Evolutionary conservation across 176 grass and related monocot genomes (phyloP).

Genomic region (Bolboschoenus planiculmis): DNA sequence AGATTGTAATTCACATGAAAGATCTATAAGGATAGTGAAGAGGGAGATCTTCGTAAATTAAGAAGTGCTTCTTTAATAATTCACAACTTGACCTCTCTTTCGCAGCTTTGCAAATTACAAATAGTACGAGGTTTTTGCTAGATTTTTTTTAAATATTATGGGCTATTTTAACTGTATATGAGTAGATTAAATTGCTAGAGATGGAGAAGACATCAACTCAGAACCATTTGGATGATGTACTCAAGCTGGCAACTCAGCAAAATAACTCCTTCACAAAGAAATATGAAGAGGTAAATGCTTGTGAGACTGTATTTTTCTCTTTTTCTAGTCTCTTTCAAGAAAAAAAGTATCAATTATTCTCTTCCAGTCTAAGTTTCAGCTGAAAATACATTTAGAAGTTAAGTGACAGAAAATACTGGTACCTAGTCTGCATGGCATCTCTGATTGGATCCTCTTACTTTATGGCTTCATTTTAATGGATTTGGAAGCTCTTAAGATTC

Average conservation of each 20-base stretch:
- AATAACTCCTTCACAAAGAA: conserved; percentile 59
- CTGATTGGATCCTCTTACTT: background rate
- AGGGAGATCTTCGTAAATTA: background rate
- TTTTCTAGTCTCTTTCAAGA: background rate
- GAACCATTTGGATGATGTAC: conserved; percentile 65
- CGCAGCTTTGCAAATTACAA: background rate
- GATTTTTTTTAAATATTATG: background rate
- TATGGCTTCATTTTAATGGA: background rate
- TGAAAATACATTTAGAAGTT: background rate
- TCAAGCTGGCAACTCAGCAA: conserved; percentile 64
- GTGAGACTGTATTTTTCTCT: background rate
- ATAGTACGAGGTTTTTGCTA: background rate
- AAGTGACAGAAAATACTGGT: background rate
- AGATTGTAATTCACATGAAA: background rate
- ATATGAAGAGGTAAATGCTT: conserved; percentile 58
- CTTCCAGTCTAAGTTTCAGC: background rate
- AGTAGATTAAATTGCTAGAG: conserved; percentile 77
- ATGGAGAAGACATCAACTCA: conserved; percentile 72
- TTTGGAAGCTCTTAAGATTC: background rate
- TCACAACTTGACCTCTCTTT: background rate
- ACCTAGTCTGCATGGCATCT: background rate
- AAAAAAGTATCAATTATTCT: background rate
- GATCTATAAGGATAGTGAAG: background rate
- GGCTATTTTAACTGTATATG: conserved; percentile 13
- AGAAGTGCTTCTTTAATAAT: background rate